phyloP scores from a whole-genome alignment of 2,329 filamentous ascomycete species.

The Trichoderma aggressivum region DNA sequence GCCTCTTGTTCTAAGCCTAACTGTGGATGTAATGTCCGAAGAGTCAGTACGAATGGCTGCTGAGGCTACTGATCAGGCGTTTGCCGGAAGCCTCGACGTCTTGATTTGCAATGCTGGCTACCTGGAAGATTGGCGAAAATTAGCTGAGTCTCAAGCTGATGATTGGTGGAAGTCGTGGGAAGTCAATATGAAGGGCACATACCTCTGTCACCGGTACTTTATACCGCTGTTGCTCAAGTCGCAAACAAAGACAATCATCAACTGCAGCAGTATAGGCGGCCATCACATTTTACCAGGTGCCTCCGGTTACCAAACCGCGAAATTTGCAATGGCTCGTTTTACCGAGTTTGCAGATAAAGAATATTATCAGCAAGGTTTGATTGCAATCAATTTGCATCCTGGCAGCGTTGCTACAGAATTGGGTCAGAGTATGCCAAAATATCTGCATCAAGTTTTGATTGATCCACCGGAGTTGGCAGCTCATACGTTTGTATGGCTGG shows the following conservation, averaged over 20 bases:
- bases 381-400: slow-evolving; percentile 41
- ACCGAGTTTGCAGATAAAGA: slow-evolving; percentile 48
- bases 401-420: slow-evolving; percentile 38
- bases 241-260: slow-evolving; percentile 1
- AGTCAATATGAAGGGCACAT: slow-evolving; percentile 44
- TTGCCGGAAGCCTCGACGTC: slow-evolving; percentile 38
- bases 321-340: slow-evolving; percentile 48
- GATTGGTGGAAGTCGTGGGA: slow-evolving; percentile 43
- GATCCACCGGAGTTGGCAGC: slow-evolving; percentile 5
- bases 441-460: neutral
- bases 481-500: slow-evolving; percentile 29
- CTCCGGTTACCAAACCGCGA: slow-evolving; percentile 43
- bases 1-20: slow-evolving; percentile 38
- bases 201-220: slow-evolving; percentile 45
- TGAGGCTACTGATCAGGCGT: slow-evolving; percentile 22
- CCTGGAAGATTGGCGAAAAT: slow-evolving; percentile 34
- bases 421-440: slow-evolving; percentile 18
- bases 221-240: slow-evolving; percentile 36
- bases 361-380: slow-evolving; percentile 40
- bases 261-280: neutral
- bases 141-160: slow-evolving; percentile 37
- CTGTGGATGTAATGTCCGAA: slow-evolving; percentile 38
- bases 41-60: slow-evolving; percentile 34
- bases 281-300: neutral
- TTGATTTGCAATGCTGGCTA: slow-evolving; percentile 45